A percentile compares a stretch with the other conserved stretches of the same genome.
Conservation (phyloP, 768 basidiomycete species). For the Trametes cubensis region DNA sequence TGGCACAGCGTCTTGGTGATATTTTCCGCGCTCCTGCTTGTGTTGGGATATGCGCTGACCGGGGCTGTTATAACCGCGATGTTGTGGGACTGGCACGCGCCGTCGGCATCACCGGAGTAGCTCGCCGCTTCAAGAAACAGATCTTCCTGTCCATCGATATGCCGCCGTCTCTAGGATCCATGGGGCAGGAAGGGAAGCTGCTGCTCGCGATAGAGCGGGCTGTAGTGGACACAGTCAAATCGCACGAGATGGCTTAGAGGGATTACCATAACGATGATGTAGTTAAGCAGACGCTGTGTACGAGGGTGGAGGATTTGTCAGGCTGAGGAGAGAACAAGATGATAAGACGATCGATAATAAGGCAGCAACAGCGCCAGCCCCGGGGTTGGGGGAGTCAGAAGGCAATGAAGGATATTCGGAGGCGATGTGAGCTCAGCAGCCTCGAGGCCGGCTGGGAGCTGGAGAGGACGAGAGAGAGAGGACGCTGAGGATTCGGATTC, state of each 20-base stretch:
- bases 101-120: conserved; percentile 40
- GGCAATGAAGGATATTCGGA: not conserved
- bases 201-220: conserved; percentile 63
- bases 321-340: not conserved
- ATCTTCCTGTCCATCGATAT: conserved; percentile 77
- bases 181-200: conserved; percentile 52
- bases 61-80: conserved; percentile 13
- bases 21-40: conserved; percentile 16
- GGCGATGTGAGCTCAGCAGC: no score
- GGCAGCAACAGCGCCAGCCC: not conserved
- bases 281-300: no score
- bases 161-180: conserved; percentile 39
- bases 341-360: not conserved
- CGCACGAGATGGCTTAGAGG: conserved; percentile 25
- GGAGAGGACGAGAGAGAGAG: no score
- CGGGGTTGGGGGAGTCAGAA: not conserved
- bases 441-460: no score
- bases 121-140: conserved; percentile 63
- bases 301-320: no score
- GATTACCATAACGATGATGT: not conserved
- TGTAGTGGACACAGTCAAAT: conserved; percentile 50
- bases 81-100: conserved; percentile 10
- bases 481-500: no score
- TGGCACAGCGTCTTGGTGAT: conserved; percentile 83
- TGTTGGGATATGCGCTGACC: conserved; percentile 22